These are phyloP conservation scores for Geotrichum bryndzae DNA, from an alignment of 1,139 yeast species.

Conservation along the genomic window DNA sequence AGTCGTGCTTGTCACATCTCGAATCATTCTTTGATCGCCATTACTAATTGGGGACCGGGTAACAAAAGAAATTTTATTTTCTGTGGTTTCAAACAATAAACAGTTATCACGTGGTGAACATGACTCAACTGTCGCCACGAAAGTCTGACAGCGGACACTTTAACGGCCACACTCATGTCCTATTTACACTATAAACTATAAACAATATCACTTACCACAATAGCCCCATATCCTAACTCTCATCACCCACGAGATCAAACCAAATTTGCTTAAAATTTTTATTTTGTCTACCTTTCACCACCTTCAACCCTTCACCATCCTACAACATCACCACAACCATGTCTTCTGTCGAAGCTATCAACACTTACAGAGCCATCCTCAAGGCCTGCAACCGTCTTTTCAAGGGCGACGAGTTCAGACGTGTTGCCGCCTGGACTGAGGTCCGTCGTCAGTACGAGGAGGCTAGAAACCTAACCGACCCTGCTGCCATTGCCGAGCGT, in stretches of 20 bases:
- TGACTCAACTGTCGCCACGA: too few relatives aligned
- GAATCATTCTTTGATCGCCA: too few relatives aligned
- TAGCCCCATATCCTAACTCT: too few relatives aligned
- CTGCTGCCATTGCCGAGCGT: conserved; percentile 42
- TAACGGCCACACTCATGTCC: too few relatives aligned
- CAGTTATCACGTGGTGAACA: not conserved
- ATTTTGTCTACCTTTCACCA: not conserved
- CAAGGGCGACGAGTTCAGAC: conserved; percentile 27
- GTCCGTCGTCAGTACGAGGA: conserved; percentile 55
- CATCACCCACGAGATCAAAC: not conserved
- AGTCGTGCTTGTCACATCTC: too few relatives aligned
- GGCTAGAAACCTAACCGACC: conserved; percentile 37
- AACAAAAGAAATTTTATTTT: not conserved
- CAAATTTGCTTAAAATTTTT: not conserved
- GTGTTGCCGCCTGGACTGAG: conserved; percentile 54
- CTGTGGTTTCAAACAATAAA: too few relatives aligned
- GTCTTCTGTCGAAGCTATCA: conserved; percentile 1
- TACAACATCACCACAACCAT: not conserved
- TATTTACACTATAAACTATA: too few relatives aligned
- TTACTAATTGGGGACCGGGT: not conserved
- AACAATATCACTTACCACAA: too few relatives aligned
- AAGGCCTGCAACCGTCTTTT: conserved; percentile 71
- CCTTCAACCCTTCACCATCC: not conserved
- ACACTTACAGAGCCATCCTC: conserved; percentile 63
- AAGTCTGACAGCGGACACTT: not conserved